Percentiles rank a stretch among this genome's conserved stretches.
phyloP scores from a whole-genome alignment of 108 stramenopile genomes.

The Schizochytrium sp. region DNA sequence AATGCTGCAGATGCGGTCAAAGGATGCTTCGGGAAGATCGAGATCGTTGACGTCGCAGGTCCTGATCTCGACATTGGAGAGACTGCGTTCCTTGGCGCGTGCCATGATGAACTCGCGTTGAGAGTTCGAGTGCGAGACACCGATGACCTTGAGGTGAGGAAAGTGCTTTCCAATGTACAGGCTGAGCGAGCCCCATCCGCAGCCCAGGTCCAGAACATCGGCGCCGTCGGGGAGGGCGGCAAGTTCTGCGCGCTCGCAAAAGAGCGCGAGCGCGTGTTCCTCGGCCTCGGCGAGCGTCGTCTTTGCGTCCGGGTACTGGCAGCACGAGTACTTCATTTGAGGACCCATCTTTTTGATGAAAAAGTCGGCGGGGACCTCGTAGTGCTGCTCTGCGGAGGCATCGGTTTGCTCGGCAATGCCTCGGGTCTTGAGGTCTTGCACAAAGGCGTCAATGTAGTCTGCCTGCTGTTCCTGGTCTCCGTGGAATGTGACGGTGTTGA shows the following conservation, averaged over 20 bases:
- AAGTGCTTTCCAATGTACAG: constrained; percentile 52
- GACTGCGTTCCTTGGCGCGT: constrained; percentile 64
- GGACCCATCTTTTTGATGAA: constrained; percentile 76
- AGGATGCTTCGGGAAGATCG: constrained; percentile 25
- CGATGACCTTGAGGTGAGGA: constrained; percentile 36
- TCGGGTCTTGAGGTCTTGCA: constrained; percentile 38
- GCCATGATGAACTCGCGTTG: constrained; percentile 76
- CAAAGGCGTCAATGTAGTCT: constrained; percentile 5
- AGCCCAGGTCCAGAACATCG: constrained; percentile 58
- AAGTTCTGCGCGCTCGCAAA: constrained; percentile 70
- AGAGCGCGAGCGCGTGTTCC: constrained; percentile 71
- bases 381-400: constrained; percentile 90
- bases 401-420: constrained; percentile 74
- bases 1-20: constrained; percentile 76
- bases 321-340: constrained; percentile 78
- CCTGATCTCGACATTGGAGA: constrained; percentile 72
- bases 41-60: constrained; percentile 69
- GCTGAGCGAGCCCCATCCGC: constrained; percentile 92
- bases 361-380: constrained; percentile 86
- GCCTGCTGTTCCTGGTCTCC: background rate
- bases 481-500: background rate
- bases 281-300: constrained; percentile 63
- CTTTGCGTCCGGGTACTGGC: constrained; percentile 51
- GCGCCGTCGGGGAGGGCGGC: constrained; percentile 69
- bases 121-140: constrained; percentile 70